Evolutionary conservation across 345 rosid genomes (phyloP), one percentile per base, ranked within the genome.

Genomic region (Moricandia moricandioides): DNA sequence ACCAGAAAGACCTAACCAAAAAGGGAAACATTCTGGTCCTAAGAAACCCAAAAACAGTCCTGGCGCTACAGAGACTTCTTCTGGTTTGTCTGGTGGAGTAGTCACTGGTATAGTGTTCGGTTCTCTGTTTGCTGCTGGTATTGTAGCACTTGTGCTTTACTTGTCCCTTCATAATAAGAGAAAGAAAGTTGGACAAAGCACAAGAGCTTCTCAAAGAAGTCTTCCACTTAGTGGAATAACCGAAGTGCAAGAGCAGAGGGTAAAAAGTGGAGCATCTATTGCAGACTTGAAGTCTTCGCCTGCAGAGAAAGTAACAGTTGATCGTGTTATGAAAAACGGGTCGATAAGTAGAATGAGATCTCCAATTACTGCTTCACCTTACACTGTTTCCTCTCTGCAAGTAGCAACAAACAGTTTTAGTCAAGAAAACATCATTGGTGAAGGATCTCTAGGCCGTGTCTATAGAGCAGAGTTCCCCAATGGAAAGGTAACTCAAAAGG

Each of bases 381-480:
- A 92, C 79, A 84, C 91, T 4, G 92, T 92, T 56, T 96, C 97
- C 39, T 78, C 97, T 74, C 91, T 96, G 31, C 99, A 96, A 82
- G 82, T 85, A 21, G 91, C 95, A 70, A 89, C 98, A 35, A 92
- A 88, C 81, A 96, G 99, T 81, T 91, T 96, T 68, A 84, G 94
- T 73, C 99, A 92, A 84, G 99, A 96, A 75, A 83, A 75, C 82
- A 81, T 96, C 60, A 75, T 96, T 2, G 98, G 99, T 70, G 99
- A 96, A 89, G 99, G 99, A 47, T 96, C 98, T 67, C 79, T 92
- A 9, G 99, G 99, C 76, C 98, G 99, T 70, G 99, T 96, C 66
- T 96, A 96, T 84, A 87, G 69, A 77, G 99, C 91, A 66, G 97
- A 90, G 65, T 89, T 96, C 62, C 83, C 91, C 18, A 89, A 87